Evolutionary conservation across 2,329 filamentous ascomycete genomes (phyloP).

Genomic region (Paramyrothecium roridum): DNA sequence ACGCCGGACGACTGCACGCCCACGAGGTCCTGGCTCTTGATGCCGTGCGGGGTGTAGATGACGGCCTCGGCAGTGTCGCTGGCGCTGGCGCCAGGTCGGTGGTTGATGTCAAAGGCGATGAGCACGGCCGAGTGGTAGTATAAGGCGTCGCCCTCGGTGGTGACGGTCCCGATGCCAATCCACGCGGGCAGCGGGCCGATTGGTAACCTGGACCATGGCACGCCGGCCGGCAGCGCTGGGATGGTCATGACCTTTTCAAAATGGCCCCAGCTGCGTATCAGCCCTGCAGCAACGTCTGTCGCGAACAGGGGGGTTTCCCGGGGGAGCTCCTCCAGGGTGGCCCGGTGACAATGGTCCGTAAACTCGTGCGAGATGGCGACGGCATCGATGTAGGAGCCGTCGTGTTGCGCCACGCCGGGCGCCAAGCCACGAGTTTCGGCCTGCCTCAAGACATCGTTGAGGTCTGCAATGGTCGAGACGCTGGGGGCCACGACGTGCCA

Average conservation of each 20-base stretch:
- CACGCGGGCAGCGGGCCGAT: slow-evolving; percentile 47
- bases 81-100: slow-evolving; percentile 10
- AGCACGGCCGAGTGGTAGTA: slow-evolving; percentile 62
- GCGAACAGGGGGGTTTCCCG: slow-evolving; percentile 55
- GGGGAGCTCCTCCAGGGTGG: slow-evolving; percentile 55
- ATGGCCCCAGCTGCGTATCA: slow-evolving; percentile 56
- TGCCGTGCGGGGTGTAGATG: slow-evolving; percentile 64
- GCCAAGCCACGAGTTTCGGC: slow-evolving; percentile 34
- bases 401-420: slow-evolving; percentile 3
- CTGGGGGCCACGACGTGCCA: slow-evolving; percentile 55
- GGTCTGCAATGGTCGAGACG: slow-evolving; percentile 50
- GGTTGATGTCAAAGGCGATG: slow-evolving; percentile 45
- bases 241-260: slow-evolving; percentile 53
- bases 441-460: slow-evolving; percentile 48
- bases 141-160: slow-evolving; percentile 49
- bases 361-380: slow-evolving; percentile 64
- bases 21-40: slow-evolving; percentile 42
- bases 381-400: slow-evolving; percentile 46
- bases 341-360: slow-evolving; percentile 64
- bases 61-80: slow-evolving; percentile 44
- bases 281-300: slow-evolving; percentile 51
- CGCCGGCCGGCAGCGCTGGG: slow-evolving; percentile 35
- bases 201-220: slow-evolving; percentile 11
- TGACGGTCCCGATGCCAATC: slow-evolving; percentile 58
- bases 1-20: slow-evolving; percentile 40